Evolutionary conservation across 2,329 filamentous ascomycete genomes (phyloP).

Genomic region (Sporothrix protearum): DNA sequence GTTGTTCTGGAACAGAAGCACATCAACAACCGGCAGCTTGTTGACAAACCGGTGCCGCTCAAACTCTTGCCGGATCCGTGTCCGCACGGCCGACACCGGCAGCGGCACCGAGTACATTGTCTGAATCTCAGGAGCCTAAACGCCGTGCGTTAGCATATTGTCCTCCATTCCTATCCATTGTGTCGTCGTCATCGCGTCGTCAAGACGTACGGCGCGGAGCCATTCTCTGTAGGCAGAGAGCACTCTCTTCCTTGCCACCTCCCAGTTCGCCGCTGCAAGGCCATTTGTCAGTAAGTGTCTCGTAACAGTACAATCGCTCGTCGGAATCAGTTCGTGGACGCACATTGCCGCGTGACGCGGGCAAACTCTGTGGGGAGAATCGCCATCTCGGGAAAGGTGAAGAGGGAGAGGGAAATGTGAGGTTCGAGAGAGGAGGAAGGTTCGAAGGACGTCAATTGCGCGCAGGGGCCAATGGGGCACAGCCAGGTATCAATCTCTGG

Average conservation of each 20-base stretch:
- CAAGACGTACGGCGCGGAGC: conserved; percentile 83
- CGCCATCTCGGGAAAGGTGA: conserved; percentile 49
- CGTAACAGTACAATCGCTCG: not conserved
- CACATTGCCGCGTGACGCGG: conserved; percentile 73
- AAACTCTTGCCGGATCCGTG: conserved; percentile 94
- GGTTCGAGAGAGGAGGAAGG: not conserved
- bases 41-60: conserved; percentile 92
- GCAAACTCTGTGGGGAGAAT: conserved; percentile 93
- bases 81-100: conserved; percentile 81
- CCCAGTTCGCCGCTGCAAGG: conserved; percentile 74
- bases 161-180: not conserved
- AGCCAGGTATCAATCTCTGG: not conserved
- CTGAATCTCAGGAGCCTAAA: conserved; percentile 90
- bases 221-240: conserved; percentile 89
- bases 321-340: conserved; percentile 34
- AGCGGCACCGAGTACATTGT: conserved; percentile 93
- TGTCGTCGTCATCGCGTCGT: not conserved
- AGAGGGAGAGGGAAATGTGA: not conserved
- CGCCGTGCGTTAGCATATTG: not conserved
- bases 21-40: conserved; percentile 82
- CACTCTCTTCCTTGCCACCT: conserved; percentile 82
- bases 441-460: not conserved
- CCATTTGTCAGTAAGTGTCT: not conserved
- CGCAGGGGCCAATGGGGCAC: not conserved
- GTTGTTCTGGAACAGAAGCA: conserved; percentile 85